Conservation (phyloP, 139 green algal species). For the Coccomyxa sp. region DNA sequence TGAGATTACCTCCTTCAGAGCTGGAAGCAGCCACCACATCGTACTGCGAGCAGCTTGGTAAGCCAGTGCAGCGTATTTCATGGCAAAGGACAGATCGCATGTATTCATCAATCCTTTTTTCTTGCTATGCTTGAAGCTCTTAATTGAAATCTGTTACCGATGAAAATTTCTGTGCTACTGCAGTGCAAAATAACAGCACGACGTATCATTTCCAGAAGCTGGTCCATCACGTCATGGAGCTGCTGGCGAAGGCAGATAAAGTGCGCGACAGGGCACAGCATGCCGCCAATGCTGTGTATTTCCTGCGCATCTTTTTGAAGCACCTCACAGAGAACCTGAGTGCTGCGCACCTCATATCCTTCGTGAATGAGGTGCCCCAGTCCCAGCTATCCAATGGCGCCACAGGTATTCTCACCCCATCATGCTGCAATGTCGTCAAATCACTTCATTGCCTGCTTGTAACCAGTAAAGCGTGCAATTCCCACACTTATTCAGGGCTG, state of each 20-base stretch:
- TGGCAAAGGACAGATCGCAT: too few relatives aligned
- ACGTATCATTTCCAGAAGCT: slow-evolving; percentile 75
- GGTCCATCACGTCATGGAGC: slow-evolving; percentile 47
- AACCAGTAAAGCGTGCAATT: too few relatives aligned
- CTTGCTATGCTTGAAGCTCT: too few relatives aligned
- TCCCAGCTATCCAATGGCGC: not conserved
- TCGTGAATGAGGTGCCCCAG: slow-evolving; percentile 8
- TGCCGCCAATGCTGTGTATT: slow-evolving; percentile 61
- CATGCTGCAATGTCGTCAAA: too few relatives aligned
- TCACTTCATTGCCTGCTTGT: too few relatives aligned
- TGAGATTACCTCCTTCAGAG: slow-evolving; percentile 27
- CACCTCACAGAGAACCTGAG: slow-evolving; percentile 50
- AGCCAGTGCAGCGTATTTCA: not conserved
- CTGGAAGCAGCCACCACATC: slow-evolving; percentile 32
- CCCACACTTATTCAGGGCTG: too few relatives aligned
- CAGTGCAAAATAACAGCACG: slow-evolving; percentile 65
- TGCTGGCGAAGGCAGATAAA: slow-evolving; percentile 29
- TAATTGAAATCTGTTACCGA: too few relatives aligned
- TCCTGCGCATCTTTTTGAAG: slow-evolving; percentile 57
- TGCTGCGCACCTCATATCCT: slow-evolving; percentile 38
- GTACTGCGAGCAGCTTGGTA: slow-evolving; percentile 37
- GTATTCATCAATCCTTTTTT: too few relatives aligned
- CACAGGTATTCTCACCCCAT: not conserved
- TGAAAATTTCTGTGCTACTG: not conserved
- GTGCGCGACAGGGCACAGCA: slow-evolving; percentile 13